phyloP scores from a whole-genome alignment of 768 basidiomycete genomes.

The Auricularia cornea region DNA sequence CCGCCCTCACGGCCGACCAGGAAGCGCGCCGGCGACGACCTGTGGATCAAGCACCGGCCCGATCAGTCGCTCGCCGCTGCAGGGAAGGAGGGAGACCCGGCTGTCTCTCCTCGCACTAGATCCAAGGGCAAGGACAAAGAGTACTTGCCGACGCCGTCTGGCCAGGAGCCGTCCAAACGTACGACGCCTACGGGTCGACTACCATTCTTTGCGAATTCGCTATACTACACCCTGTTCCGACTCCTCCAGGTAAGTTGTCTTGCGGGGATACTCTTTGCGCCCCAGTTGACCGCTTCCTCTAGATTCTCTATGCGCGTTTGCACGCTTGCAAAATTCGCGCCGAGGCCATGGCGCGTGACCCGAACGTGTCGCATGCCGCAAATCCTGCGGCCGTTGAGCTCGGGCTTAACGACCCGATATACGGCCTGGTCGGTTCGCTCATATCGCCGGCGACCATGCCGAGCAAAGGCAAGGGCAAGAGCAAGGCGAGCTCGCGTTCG shows the following conservation, averaged over 20 bases:
- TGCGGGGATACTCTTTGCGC: too few relatives aligned
- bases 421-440: neutral
- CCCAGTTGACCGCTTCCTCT: conserved; percentile 4
- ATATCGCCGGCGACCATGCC: neutral
- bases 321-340: conserved; percentile 70
- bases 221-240: conserved; percentile 78
- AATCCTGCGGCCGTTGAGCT: conserved; percentile 34
- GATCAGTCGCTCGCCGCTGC: neutral
- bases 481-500: neutral
- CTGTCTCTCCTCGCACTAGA: neutral
- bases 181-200: conserved; percentile 5
- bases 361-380: conserved; percentile 14
- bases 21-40: neutral
- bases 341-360: conserved; percentile 33
- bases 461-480: neutral
- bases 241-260: conserved; percentile 64
- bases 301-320: conserved; percentile 81
- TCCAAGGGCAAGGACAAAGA: neutral
- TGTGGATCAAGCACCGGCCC: neutral
- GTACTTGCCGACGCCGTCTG: neutral
- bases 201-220: conserved; percentile 83
- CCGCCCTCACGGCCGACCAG: neutral
- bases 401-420: conserved; percentile 25
- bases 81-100: neutral
- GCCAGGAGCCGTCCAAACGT: neutral